Conservation (phyloP, 164 flowering plant species). For the Brasenia schreberi region DNA sequence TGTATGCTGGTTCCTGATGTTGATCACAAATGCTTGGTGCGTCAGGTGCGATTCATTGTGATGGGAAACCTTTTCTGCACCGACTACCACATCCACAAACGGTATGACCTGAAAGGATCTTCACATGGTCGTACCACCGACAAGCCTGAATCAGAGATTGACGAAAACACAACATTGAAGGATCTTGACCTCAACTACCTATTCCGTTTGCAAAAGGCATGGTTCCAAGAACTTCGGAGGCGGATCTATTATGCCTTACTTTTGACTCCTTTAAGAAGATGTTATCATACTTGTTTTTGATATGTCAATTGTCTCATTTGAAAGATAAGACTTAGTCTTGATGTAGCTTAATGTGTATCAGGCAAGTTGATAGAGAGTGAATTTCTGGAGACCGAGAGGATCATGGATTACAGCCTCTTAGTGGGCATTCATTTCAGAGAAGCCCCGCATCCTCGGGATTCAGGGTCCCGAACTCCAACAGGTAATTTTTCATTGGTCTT, state of each 20-base stretch:
- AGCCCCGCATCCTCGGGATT: slow-evolving; percentile 7
- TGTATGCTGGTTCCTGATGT: not conserved
- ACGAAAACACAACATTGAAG: slow-evolving; percentile 47
- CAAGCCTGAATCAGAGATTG: slow-evolving; percentile 39
- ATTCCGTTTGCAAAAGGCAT: slow-evolving; percentile 33
- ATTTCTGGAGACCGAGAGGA: slow-evolving; percentile 69
- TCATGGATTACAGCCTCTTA: slow-evolving; percentile 88
- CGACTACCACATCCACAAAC: slow-evolving; percentile 35
- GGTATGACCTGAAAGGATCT: slow-evolving; percentile 57
- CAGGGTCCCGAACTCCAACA: not conserved
- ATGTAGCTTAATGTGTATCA: slow-evolving; percentile 11
- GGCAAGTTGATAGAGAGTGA: slow-evolving; percentile 76
- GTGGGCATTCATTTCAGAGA: slow-evolving; percentile 82
- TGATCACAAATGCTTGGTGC: slow-evolving; percentile 4
- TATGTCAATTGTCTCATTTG: not conserved
- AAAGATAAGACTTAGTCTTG: not conserved
- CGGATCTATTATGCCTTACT: slow-evolving; percentile 2
- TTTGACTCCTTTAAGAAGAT: not conserved
- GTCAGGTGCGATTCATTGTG: slow-evolving; percentile 49
- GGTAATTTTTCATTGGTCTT: not conserved
- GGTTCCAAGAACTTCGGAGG: slow-evolving; percentile 49
- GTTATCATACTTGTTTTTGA: not conserved
- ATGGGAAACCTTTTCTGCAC: slow-evolving; percentile 62
- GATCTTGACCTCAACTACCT: slow-evolving; percentile 54
- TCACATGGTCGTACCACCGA: slow-evolving; percentile 49